Base-by-base conservation (phyloP, 805 yeast genomes). In the Candida namnaoensis region DNA sequence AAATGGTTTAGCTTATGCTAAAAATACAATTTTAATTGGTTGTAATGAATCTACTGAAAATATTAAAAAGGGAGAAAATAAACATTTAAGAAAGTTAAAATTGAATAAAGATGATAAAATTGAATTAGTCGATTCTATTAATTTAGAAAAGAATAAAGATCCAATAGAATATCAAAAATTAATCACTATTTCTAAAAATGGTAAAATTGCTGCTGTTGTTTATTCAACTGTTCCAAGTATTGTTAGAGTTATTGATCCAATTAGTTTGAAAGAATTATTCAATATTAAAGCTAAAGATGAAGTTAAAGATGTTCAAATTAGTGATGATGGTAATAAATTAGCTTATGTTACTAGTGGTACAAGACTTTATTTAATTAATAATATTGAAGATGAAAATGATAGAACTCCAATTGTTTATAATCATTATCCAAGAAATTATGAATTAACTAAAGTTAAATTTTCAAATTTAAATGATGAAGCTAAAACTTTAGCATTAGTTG, bases 21-120 rank as follows among this genome's bases (percentile, higher is more conserved):
- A 62, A 4, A 51, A 65, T 43, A 49, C 69, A 44, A 76, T 88
- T 14, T 63, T 85, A 37, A 71, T 83, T 36, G 95, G 95, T 4
- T 79, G 88, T 51, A 90, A 90, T 57, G 88, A 84, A 51, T 71
- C 78, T 38, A 61, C 78, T 5, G 69, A 68, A 37, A 68, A 74
- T 49, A 75, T 83, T 53, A 70, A 76, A 39, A 69, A 69, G 56
- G 82, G 79, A 43, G 64, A 69, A 46, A 86, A 88, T 58, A 74
- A 78, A 51, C 90, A 84, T 61, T 60, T 91, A 53, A 67, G 95
- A 44, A 80, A 81, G 56, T 84, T 75, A 52, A 37, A 45, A 19
- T 42, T 54, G 11, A 41, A 43, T 14, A 41, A 45, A 27, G 46
- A 46, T 35, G 44, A 45, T 37, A 78, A 64, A 53, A 75, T 72